Conservation (phyloP, 2,329 filamentous ascomycete genomes). For the Pseudogymnoascus pannorum region DNA sequence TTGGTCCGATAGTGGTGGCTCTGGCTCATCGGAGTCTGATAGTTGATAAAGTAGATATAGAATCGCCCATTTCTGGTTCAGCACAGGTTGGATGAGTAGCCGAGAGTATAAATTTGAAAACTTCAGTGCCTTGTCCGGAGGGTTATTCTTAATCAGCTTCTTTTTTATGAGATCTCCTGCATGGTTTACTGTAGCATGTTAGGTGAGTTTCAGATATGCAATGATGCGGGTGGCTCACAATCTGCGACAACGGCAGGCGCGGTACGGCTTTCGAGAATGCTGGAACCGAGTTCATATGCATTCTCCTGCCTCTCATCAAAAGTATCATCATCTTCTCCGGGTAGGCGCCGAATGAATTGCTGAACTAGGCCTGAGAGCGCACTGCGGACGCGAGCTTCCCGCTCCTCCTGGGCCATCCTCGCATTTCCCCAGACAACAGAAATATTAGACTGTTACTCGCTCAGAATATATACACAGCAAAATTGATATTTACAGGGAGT, state of each 20-base stretch:
- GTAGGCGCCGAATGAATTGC: slow-evolving; percentile 61
- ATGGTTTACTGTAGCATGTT: slow-evolving; percentile 61
- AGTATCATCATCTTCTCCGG: slow-evolving; percentile 58
- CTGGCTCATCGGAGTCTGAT: slow-evolving; percentile 47
- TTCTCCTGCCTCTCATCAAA: slow-evolving; percentile 63
- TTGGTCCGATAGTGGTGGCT: neutral
- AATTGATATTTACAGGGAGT: neutral
- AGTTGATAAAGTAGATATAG: slow-evolving; percentile 84
- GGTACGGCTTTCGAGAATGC: slow-evolving; percentile 35
- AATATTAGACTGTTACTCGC: neutral
- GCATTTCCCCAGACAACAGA: slow-evolving; percentile 6
- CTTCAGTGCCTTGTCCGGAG: slow-evolving; percentile 65
- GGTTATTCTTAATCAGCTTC: slow-evolving; percentile 72
- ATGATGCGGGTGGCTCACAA: slow-evolving; percentile 1
- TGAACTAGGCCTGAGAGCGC: slow-evolving; percentile 74
- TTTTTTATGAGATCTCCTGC: slow-evolving; percentile 88
- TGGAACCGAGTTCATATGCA: slow-evolving; percentile 43
- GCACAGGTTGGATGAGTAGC: slow-evolving; percentile 80
- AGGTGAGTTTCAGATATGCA: neutral
- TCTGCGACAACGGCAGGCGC: slow-evolving; percentile 33
- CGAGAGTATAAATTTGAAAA: slow-evolving; percentile 90
- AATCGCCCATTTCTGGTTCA: slow-evolving; percentile 96
- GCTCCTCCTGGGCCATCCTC: slow-evolving; percentile 29
- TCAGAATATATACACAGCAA: neutral
- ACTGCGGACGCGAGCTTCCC: slow-evolving; percentile 61